Evolutionary conservation across 23 red algal genomes (phyloP).

Genomic region (Gracilaria domingensis): DNA sequence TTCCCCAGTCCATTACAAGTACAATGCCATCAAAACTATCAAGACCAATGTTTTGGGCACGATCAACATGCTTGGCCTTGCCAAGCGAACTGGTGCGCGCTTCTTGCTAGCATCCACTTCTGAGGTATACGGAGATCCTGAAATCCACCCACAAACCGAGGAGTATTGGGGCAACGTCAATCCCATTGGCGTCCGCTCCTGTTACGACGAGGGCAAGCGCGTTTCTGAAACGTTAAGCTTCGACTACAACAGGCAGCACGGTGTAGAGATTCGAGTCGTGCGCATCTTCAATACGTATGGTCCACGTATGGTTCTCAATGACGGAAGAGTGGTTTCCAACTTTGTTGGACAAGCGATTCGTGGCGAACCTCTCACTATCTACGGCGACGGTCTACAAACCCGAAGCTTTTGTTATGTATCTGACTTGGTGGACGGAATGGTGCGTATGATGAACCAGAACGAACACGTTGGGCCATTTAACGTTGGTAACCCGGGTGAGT

Average conservation of each 20-base stretch:
- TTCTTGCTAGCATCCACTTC: conserved; percentile 95
- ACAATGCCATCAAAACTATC: conserved; percentile 99
- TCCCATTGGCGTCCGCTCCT: conserved; percentile 94
- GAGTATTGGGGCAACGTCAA: conserved; percentile 99
- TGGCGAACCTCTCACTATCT: conserved; percentile 94
- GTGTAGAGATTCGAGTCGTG: conserved; percentile 95
- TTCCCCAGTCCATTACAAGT: conserved; percentile 99
- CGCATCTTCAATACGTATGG: conserved; percentile 99
- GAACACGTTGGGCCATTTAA: conserved; percentile 85
- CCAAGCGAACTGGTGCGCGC: conserved; percentile 94
- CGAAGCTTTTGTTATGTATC: conserved; percentile 95
- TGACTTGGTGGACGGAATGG: conserved; percentile 97
- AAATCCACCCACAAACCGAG: conserved; percentile 94
- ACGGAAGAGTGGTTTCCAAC: conserved; percentile 97
- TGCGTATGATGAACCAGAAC: conserved; percentile 95
- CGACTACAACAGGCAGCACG: conserved; percentile 98
- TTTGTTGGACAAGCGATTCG: conserved; percentile 97
- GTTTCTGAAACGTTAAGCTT: conserved; percentile 94
- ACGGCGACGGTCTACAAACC: conserved; percentile 97
- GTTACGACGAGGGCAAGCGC: conserved; percentile 99
- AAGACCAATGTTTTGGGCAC: conserved; percentile 98
- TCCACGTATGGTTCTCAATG: conserved; percentile 97
- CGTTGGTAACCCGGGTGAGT: conserved; percentile 96
- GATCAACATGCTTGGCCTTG: conserved; percentile 98
- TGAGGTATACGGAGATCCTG: conserved; percentile 99